Conservation (phyloP, 345 rosid genomes). For the Bretschneidera sinensis region DNA sequence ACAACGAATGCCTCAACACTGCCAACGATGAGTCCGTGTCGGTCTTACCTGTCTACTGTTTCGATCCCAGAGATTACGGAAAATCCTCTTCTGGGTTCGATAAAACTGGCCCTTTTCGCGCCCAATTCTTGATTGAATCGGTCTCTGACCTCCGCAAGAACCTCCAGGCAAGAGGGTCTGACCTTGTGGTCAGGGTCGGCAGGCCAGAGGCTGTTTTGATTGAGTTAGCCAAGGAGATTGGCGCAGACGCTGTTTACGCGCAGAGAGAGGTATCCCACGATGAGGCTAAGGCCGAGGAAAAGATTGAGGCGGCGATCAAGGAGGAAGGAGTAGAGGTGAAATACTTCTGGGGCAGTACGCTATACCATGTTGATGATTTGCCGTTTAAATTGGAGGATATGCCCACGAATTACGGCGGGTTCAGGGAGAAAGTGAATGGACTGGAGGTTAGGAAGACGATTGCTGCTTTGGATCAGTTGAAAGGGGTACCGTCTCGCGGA, state of each 20-base stretch:
- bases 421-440: constrained; percentile 67
- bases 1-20: constrained; percentile 78
- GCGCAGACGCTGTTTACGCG: constrained; percentile 89
- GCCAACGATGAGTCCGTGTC: constrained; percentile 86
- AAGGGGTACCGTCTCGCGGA: constrained; percentile 81
- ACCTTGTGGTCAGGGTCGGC: constrained; percentile 86
- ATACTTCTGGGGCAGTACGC: constrained; percentile 95
- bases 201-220: constrained; percentile 69
- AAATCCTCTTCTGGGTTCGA: constrained; percentile 87
- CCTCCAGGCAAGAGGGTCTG: constrained; percentile 88
- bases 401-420: constrained; percentile 76
- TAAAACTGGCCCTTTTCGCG: constrained; percentile 82
- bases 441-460: constrained; percentile 84
- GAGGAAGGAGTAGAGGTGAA: constrained; percentile 88
- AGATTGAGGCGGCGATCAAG: constrained; percentile 78
- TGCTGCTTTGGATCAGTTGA: constrained; percentile 77
- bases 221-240: constrained; percentile 81
- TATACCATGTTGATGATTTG: constrained; percentile 88
- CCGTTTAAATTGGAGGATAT: constrained; percentile 83
- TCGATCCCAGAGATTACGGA: constrained; percentile 91
- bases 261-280: constrained; percentile 85
- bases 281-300: constrained; percentile 84
- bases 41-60: constrained; percentile 88
- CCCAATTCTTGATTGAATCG: constrained; percentile 79
- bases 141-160: constrained; percentile 88